Conservation (phyloP, 345 rosid genomes). For the Barbarea vulgaris region DNA sequence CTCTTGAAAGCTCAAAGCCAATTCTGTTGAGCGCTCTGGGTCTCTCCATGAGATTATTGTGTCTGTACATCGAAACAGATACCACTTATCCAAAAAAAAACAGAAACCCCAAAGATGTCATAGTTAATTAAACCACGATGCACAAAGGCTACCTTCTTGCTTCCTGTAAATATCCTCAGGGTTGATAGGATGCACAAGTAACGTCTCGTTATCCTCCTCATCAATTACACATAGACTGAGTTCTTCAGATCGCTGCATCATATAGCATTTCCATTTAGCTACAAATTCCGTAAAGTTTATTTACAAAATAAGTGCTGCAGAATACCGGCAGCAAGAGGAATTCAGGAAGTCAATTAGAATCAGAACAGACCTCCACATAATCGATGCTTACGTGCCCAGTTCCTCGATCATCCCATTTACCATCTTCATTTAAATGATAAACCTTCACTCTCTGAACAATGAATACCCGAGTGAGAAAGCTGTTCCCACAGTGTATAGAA, state of each 20-base stretch:
- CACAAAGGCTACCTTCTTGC: conserved; percentile 82
- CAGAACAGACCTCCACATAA: conserved; percentile 74
- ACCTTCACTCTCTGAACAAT: conserved; percentile 86
- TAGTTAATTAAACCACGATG: neutral
- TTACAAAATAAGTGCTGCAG: conserved; percentile 5
- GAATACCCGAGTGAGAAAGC: neutral
- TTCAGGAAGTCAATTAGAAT: conserved; percentile 30
- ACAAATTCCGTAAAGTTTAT: neutral
- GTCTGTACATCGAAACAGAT: conserved; percentile 53
- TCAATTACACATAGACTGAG: conserved; percentile 78
- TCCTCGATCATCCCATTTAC: conserved; percentile 99
- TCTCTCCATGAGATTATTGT: conserved; percentile 99
- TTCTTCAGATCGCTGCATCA: conserved; percentile 85
- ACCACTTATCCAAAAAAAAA: conserved; percentile 14
- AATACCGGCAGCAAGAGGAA: conserved; percentile 26
- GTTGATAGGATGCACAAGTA: conserved; percentile 85
- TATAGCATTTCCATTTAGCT: conserved; percentile 27
- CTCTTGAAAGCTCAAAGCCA: conserved; percentile 98
- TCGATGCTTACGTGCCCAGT: conserved; percentile 95
- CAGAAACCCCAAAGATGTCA: neutral
- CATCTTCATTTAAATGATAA: conserved; percentile 85
- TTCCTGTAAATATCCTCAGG: conserved; percentile 92
- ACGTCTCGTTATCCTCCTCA: conserved; percentile 90
- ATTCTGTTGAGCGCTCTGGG: conserved; percentile 80
- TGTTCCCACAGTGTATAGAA: neutral